Base-by-base conservation (phyloP, 1,284 basidiomycete genomes). In the Ganoderma multipileum region DNA sequence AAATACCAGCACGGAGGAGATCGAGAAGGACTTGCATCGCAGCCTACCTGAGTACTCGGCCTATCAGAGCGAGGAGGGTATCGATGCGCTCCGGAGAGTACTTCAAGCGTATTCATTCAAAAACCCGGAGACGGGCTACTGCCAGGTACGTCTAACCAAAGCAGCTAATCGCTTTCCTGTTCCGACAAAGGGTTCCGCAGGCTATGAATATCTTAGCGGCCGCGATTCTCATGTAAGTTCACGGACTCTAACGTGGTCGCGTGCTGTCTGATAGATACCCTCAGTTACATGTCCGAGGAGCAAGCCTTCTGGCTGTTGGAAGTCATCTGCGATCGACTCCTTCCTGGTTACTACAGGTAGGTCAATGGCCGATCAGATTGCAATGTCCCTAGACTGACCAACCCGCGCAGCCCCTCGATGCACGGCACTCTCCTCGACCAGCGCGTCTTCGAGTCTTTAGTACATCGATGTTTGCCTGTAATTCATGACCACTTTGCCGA, bases 251-350 rank as follows among this genome's bases (percentile, higher is more conserved):
- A 18, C 3, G 41, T 16, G 14, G 50, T 33, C 3, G 41, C 59
- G 52, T n/a, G 23, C 36, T 30, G 11, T 50, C 64, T 68, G 44
- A 69, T 39, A 38, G 18, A 42, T 16, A 12, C 58, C 33, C 30
- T 20, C 72, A 97, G 95, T 74, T 99, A 99, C 80, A 96, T 98
- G 95, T 98, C 96, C 14, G 98, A 99, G 82, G 98, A 99, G 78
- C 98, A 99, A 81, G 94, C 96, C 38, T 99, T 99, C 81, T 99
- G 97, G 96, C 84, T 99, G 5, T 87, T 99, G 11, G 95, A 98
- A 78, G 95, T 98, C 1, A 86, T 99, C 4, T 99, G 98, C 76
- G 96, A 98, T 75, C 89, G 97, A 44, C 89, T 99, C 44, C 83
- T 99, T 26, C 98, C 98, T 0, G 98, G 98, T 23, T 99, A 99